These are phyloP conservation scores for Litchi chinensis DNA, from an alignment of 345 rosid species.

Conservation along the genomic window DNA sequence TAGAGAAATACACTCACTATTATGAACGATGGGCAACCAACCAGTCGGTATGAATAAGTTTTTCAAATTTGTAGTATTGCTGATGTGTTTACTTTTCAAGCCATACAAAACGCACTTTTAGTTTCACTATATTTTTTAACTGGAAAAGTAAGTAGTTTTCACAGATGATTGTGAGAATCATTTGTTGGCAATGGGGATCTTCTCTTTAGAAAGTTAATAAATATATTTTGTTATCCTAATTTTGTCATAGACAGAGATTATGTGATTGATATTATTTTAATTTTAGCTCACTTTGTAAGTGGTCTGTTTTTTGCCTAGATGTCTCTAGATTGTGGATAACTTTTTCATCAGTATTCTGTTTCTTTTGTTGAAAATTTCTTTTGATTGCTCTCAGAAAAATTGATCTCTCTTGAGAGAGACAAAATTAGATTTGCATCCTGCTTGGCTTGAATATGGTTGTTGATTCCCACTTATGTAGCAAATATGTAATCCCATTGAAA, in stretches of 20 bases:
- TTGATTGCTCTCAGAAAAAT: not conserved
- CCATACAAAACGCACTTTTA: not conserved
- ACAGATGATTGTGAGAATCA: not conserved
- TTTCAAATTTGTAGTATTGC: not conserved
- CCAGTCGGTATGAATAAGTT: conserved; percentile 60
- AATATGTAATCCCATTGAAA: not conserved
- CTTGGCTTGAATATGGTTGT: not conserved
- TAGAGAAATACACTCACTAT: conserved; percentile 87
- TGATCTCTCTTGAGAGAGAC: not conserved
- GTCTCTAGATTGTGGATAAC: not conserved
- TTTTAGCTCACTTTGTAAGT: not conserved
- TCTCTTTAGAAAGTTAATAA: not conserved
- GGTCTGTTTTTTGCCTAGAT: not conserved
- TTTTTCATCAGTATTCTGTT: not conserved
- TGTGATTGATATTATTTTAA: not conserved
- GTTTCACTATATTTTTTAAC: not conserved
- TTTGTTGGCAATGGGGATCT: not conserved
- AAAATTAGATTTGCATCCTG: not conserved
- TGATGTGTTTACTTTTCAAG: not conserved
- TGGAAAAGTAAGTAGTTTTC: not conserved
- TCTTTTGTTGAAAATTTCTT: not conserved
- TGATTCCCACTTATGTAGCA: not conserved
- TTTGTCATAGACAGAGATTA: not conserved
- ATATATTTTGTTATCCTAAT: not conserved
- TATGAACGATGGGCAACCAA: conserved; percentile 93